Evolutionary conservation across 805 yeast species (phyloP).

Genomic region (Metschnikowia vanudenii): DNA sequence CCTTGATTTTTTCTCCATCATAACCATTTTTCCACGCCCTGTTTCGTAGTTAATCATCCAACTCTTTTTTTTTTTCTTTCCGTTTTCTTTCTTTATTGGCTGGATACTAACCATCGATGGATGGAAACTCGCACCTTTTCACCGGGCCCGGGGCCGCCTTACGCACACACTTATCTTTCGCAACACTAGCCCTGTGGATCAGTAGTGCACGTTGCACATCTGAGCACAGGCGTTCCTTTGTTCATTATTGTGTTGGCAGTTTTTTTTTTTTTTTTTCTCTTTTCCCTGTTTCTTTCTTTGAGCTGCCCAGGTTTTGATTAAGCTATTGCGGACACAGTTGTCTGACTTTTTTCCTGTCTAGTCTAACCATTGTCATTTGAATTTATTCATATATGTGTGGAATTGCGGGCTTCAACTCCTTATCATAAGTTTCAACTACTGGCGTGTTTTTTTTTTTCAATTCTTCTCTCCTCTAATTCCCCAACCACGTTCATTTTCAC

Average conservation of each 20-base stretch:
- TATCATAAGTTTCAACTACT: not conserved
- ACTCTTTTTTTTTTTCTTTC: not conserved
- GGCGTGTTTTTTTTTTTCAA: not conserved
- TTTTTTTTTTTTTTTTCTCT: not conserved
- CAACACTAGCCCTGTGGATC: conserved; percentile 1
- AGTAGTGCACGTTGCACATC: conserved; percentile 1
- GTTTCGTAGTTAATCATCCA: too few species aligned
- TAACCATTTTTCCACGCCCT: too few species aligned
- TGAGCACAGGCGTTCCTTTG: not conserved
- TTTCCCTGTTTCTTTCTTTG: not conserved
- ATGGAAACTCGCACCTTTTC: not conserved
- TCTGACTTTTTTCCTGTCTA: not conserved
- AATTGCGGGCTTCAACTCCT: conserved; percentile 1
- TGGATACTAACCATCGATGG: too few species aligned
- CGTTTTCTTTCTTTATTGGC: too few species aligned
- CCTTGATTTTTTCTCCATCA: too few species aligned
- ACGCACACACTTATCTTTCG: conserved; percentile 1
- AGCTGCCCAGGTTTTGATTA: not conserved
- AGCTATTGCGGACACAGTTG: not conserved
- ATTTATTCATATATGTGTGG: conserved; percentile 1
- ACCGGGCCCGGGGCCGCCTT: not conserved
- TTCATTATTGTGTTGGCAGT: not conserved
- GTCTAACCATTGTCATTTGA: not conserved
- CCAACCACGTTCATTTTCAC: not conserved
- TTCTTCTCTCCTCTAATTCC: not conserved